Evolutionary conservation across 805 yeast genomes (phyloP), one percentile per base, ranked within the genome.

Genomic region (Candida ulmi): DNA sequence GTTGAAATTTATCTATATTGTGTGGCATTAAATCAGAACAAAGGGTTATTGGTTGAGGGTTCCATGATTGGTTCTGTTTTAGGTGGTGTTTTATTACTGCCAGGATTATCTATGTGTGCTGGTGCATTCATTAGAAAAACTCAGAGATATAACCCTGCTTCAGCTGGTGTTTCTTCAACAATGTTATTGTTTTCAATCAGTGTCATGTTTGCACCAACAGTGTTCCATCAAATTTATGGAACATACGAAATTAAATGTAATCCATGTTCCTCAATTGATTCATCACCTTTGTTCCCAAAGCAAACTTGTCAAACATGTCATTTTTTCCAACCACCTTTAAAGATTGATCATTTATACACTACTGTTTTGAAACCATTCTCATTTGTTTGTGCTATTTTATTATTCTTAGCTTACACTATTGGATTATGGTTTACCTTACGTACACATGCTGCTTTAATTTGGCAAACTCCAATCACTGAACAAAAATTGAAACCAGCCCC

Each of bases 131-230:
- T 80, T 43, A 67, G 96, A 40, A 93, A 93, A 55, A 91, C 98
- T 0, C 99, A 91, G 60, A 65, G 96, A 43, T 93, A 93, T 60
- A 93, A 93, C 55, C 98, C 99, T 1, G 79, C 91, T 32, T 83
- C 95, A 40, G 98, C 99, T 0, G 96, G 98, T 45, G 99, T 93
- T 2, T 86, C 95, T 5, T 88, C 96, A 0, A 93, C 99, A 3
- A 87, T 93, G 96, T 68, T 93, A 37, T 68, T 93, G 38, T 93
- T 83, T 66, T 95, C 97, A 3, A 77, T 88, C 65, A 76, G 88
- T 36, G 93, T 86, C 3, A 88, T 90, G 79, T 79, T 93, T 62
- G 84, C 95, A 0, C 99, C 99, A 5, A 87, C 98, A 0, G 69
- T 88, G 25, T 77, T 93, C 52, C 86, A 86, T 56, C 93, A 87